Base-by-base conservation (phyloP, 2,329 filamentous ascomycete genomes). In the Scedosporium apiospermum region DNA sequence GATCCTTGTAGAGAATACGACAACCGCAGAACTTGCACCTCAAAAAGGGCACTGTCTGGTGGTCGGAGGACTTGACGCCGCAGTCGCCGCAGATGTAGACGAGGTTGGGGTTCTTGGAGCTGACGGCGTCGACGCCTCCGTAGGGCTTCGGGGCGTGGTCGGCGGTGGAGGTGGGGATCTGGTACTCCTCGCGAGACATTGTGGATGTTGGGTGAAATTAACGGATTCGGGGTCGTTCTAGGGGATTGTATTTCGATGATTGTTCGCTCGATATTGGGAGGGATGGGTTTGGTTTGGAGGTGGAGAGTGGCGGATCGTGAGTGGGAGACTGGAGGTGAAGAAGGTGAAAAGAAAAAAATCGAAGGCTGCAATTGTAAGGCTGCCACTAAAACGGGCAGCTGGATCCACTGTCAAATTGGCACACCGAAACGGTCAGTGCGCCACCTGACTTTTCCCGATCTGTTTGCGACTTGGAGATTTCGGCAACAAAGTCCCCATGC, bases 21-120 rank as follows among this genome's bases (percentile, higher is more conserved):
- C 96, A 95, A 6, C 95, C 95, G 75, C 95, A 99, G 77, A 93
- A 90, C 75, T 90, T 89, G 82, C 92, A 96, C 89, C 90, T 80
- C 91, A 96, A 77, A 96, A 91, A 72, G 90, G 91, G 79, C 90
- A 96, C 68, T 86, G 79, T 88, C 58, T 80, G 76, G 66, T 77
- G 75, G 63, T 75, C 73, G 67, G 76, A 77, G 23, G 75, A 75
- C 59, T 77, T 75, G n/a, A 85, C 80, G 58, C 76, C 76, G 71
- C 77, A 78, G 72, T 78, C 76, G 66, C 76, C 76, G 71, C 76
- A 78, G 58, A 76, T 68, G 67, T 78, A 77, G 66, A 75, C 73
- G 51, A 55, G 51, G 51, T 55, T 55, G 51, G 51, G 18, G 65
- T 74, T 73, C 44, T 71, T 72, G 60, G 77, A 78, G 66, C 73